phyloP scores from a whole-genome alignment of 495 filamentous ascomycete species.

The Penicillium robsamsonii region DNA sequence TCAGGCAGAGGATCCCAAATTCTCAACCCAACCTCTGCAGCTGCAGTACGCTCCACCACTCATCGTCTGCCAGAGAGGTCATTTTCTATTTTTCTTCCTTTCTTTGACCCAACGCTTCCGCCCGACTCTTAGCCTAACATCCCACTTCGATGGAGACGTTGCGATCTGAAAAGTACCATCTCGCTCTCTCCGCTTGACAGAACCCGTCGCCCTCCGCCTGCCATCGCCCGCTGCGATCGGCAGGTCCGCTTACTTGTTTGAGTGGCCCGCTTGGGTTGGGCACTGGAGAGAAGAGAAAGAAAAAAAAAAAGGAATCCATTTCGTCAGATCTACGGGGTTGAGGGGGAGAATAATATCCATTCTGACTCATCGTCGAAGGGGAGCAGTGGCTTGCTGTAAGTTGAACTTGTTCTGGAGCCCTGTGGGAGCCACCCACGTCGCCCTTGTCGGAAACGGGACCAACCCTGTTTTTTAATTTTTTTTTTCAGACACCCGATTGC shows the following conservation, averaged over 20 bases:
- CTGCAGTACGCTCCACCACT: slow-evolving; percentile 25
- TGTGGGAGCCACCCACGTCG: slow-evolving; percentile 20
- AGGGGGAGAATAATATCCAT: slow-evolving; percentile 2
- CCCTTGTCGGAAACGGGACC: slow-evolving; percentile 15
- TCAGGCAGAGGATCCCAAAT: slow-evolving; percentile 26
- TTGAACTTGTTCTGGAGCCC: slow-evolving; percentile 7
- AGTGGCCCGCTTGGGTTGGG: slow-evolving; percentile 19
- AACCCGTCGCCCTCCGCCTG: slow-evolving; percentile 16
- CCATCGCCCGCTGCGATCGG: slow-evolving; percentile 34
- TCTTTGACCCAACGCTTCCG: slow-evolving; percentile 23
- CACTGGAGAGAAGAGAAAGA: slow-evolving; percentile 7
- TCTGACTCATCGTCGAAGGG: slow-evolving; percentile 15
- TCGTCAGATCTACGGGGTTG: slow-evolving; percentile 6
- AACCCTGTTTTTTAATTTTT: slow-evolving; percentile 17
- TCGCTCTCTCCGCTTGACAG: slow-evolving; percentile 27
- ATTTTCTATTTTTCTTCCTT: slow-evolving; percentile 6
- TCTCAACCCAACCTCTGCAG: slow-evolving; percentile 28
- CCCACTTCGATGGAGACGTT: slow-evolving; percentile 33
- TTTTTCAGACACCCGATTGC: slow-evolving; percentile 17
- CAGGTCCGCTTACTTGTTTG: slow-evolving; percentile 25
- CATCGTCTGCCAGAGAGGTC: slow-evolving; percentile 12
- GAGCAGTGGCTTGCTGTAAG: slow-evolving; percentile 22
- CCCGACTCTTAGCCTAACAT: slow-evolving; percentile 24
- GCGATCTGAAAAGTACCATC: slow-evolving; percentile 26
- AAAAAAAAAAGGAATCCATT: slow-evolving; percentile 1